Conservation (phyloP, 257 asterid species). For the Apocynum venetum region DNA sequence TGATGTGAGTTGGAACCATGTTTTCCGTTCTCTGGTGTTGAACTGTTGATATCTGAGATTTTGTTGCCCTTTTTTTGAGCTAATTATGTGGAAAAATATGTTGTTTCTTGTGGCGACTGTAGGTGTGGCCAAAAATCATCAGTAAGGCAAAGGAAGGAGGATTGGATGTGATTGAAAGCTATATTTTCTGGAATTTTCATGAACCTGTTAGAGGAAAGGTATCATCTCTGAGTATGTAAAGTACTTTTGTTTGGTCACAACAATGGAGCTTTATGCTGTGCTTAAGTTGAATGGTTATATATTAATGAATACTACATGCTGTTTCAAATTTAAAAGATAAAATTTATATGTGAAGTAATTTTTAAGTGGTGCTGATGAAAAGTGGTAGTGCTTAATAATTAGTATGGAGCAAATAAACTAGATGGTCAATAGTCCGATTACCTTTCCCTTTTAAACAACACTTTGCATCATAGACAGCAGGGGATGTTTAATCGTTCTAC, state of each 20-base stretch:
- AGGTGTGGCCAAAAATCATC: conserved; percentile 72
- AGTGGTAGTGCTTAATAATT: not conserved
- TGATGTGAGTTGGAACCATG: conserved; percentile 44
- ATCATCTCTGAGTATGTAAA: not conserved
- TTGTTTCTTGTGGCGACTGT: conserved; percentile 7
- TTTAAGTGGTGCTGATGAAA: not conserved
- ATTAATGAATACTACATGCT: not conserved
- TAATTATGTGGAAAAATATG: not conserved
- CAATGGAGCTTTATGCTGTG: not conserved
- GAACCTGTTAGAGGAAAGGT: conserved; percentile 80
- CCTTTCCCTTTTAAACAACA: not conserved
- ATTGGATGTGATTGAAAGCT: conserved; percentile 76
- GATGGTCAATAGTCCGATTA: not conserved
- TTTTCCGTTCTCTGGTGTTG: not conserved
- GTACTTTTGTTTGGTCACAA: not conserved
- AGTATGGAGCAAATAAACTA: not conserved
- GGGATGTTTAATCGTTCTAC: not conserved
- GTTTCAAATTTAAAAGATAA: not conserved
- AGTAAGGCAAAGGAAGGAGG: conserved; percentile 84
- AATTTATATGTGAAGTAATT: not conserved
- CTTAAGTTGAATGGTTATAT: not conserved
- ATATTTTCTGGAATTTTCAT: conserved; percentile 83
- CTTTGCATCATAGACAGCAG: not conserved
- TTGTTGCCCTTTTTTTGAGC: conserved; percentile 1
- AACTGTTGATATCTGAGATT: not conserved